These are phyloP conservation scores for Xylariaceae sp. DNA, from an alignment of 2,329 filamentous ascomycete genomes.

Conservation along the genomic window DNA sequence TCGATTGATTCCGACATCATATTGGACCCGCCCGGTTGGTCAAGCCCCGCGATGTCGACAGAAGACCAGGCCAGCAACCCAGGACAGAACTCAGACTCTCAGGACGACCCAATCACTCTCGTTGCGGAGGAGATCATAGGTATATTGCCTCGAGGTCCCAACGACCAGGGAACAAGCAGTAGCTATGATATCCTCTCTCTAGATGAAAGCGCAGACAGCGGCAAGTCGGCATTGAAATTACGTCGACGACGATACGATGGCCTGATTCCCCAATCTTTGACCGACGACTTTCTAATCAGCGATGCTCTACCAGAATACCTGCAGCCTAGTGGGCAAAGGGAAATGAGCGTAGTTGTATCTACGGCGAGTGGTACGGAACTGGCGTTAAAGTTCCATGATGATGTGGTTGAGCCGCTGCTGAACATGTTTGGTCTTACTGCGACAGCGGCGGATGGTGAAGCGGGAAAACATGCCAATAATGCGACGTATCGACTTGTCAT, in stretches of 20 bases:
- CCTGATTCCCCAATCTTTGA: constrained; percentile 35
- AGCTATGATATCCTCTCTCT: constrained; percentile 38
- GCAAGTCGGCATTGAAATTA: constrained; percentile 16
- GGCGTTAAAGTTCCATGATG: constrained; percentile 52
- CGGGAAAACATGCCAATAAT: neutral
- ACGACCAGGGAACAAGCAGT: neutral
- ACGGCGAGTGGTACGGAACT: constrained; percentile 60
- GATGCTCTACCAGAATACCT: constrained; percentile 37
- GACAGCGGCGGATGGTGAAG: constrained; percentile 13
- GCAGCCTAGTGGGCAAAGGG: constrained; percentile 16
- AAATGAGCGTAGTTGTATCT: constrained; percentile 64
- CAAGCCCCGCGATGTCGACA: neutral
- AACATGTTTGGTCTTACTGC: constrained; percentile 37
- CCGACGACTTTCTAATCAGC: constrained; percentile 34
- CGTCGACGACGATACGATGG: constrained; percentile 19
- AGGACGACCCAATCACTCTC: neutral
- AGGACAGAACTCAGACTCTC: neutral
- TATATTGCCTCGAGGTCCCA: neutral
- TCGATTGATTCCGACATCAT: too few relatives aligned
- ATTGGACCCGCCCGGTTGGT: too few relatives aligned
- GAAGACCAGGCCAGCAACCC: neutral
- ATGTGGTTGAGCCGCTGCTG: constrained; percentile 55
- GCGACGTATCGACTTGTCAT: constrained; percentile 50
- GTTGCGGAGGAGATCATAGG: neutral
- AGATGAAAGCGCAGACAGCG: constrained; percentile 23